Evolutionary conservation across 805 yeast species (phyloP), one percentile per base, ranked within the genome.

Genomic region (Zygosaccharomyces rouxii): DNA sequence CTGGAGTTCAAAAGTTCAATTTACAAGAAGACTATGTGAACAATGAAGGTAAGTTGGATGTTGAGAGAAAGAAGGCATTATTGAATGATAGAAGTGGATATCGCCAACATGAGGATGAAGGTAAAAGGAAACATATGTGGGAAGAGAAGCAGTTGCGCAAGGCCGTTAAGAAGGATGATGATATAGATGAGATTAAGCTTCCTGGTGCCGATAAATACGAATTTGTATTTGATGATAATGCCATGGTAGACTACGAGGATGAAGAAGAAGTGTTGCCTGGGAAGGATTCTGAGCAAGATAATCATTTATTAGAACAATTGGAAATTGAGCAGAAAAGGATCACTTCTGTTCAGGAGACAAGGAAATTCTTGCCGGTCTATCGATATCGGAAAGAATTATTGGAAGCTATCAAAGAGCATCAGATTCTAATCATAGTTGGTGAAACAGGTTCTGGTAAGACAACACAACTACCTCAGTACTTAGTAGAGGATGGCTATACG

Each of bases 361-460:
- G 92, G 44, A 76, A 74, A 56, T 79, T 86, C 0, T 71, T 89
- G 14, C 97, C 97, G 0, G 95, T 89, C 1, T 89, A 73, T 57
- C 68, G 74, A 44, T 84, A 78, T 57, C 71, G 90, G 40, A 71
- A 76, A 2, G 74, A 79, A 29, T 74, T 90, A 14, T 64, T 90
- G 26, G 71, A 73, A 0, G 82, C 87, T 0, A 75, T 90, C 7
- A 63, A 67, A 21, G 69, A 76, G 23, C 75, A 84, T 56, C 96
- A 87, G 62, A 81, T 84, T 0, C 56, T 86, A 31, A 81, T 86
- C 37, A 80, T 86, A 28, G 92, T 86, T 35, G 95, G 95, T 49
- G 95, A 86, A 62, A 86, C 95, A 0, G 95, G 97, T 39, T 89
- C 97, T 0, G 97, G 97, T 59, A 90, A 90, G 60, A 90, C 97